A percentile compares a stretch with the other conserved stretches of the same genome.
Evolutionary conservation across 2,329 filamentous ascomycete genomes (phyloP).

Genomic region (Cryphonectria radicalis): DNA sequence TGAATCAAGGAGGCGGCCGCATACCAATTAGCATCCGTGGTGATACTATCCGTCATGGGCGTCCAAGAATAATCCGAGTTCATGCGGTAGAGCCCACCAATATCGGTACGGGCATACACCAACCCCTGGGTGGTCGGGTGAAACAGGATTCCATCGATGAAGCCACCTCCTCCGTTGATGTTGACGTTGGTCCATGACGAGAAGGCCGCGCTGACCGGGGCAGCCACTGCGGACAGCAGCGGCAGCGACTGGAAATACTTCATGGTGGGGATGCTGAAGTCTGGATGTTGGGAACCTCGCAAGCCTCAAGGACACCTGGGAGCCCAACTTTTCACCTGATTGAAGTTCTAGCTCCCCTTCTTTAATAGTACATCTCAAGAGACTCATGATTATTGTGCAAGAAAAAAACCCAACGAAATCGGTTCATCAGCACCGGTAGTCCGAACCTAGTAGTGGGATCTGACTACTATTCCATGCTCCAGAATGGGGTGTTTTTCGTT

Average conservation of each 20-base stretch:
- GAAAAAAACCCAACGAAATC: not conserved
- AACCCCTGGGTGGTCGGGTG: conserved; percentile 55
- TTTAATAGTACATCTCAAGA: not conserved
- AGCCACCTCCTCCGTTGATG: conserved; percentile 61
- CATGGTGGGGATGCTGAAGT: conserved; percentile 18
- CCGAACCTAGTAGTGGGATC: not conserved
- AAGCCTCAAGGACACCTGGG: not conserved
- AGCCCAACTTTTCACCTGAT: too few species aligned
- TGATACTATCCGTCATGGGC: conserved; percentile 27
- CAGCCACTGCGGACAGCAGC: conserved; percentile 35
- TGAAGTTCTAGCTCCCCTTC: not conserved
- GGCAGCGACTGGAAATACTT: conserved; percentile 27
- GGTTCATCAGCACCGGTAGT: not conserved
- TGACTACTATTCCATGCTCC: not conserved
- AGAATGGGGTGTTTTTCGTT: not conserved
- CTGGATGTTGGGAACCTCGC: conserved; percentile 2
- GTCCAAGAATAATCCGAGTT: conserved; percentile 51
- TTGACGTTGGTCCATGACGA: conserved; percentile 38
- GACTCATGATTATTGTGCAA: not conserved
- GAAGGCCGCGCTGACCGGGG: conserved; percentile 35
- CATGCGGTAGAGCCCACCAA: conserved; percentile 59
- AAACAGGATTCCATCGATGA: conserved; percentile 61
- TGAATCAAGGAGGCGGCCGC: not conserved
- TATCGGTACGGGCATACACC: conserved; percentile 61
- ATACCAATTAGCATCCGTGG: conserved; percentile 25